Evolutionary conservation across 2,329 filamentous ascomycete species (phyloP), one percentile per base, ranked within the genome.

Genomic region (Colletotrichum salicis): DNA sequence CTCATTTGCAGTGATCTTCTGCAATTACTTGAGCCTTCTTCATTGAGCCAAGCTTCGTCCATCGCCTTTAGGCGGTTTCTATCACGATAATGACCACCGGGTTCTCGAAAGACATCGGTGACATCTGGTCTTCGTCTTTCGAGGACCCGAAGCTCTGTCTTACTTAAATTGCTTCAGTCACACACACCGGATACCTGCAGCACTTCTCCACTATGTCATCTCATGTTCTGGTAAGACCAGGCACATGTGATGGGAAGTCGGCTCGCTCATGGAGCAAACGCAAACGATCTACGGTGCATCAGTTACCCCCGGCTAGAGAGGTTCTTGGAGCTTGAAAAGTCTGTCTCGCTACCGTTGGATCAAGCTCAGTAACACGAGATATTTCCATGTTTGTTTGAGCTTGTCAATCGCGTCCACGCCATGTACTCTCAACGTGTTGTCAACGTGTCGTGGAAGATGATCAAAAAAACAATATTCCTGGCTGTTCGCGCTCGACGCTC

Each of bases 171-270:
- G 60, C 29, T 15, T 41, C 41, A 41, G 5, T 51, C 11, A 45
- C 48, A 27, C 19, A 63, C 6, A 3, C 8, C 68, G 71, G 71
- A 51, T 35, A n/a, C 63, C 48, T 73, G 68, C 71, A 71, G 57
- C 51, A 27, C 45, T 33, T 22, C 52, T 45, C 51, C 27, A 33
- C 52, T 48, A 29, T 71, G 48, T 10, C 62, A 48, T 52, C n/a
- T 37, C 35, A 57, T 22, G 27, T 27, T 55, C 35, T 4, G 15
- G 67, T 67, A 10, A 41, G n/a, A 60, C 67, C 33, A 61, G 55
- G 27, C 27, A 29, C 27, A 33, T 13, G 29, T 35, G 24, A 41
- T 22, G 19, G 41, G 22, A 22, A 59, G 37, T 22, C 3, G 41
- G 37, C 45, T 7, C 24, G 12, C 24, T 24, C 5, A 33, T 3